Evolutionary conservation across 208 protist genomes (phyloP), one percentile per base, ranked within the genome.

Genomic region (Jaenimonas drosophilae): DNA sequence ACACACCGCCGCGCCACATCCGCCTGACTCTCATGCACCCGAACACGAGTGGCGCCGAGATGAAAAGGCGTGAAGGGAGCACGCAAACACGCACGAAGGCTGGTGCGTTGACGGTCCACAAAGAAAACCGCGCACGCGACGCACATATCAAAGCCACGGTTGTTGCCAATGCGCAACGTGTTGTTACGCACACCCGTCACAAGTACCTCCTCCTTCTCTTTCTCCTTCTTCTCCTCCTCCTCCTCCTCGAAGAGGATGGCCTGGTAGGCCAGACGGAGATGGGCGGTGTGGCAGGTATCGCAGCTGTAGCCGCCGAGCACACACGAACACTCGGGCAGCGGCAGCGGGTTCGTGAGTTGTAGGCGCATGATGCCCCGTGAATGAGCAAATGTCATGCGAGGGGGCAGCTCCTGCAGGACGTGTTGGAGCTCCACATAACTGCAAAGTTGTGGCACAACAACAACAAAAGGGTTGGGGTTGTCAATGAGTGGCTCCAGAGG

Each of bases 101-200:
- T 7, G 11, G 57, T 38, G 2, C 30, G 54, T 25, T 71, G 65
- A 19, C 44, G 32, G 1, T 39, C 33, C 32, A 69, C 79, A 20
- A 88, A 88, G 43, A 54, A 72, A 3, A 72, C 52, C 12, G 70
- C 78, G 49, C 73, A 88, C n/a, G 54, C 63, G 23, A 76, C 47
- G 48, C 78, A 88, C 43, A 82, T 62, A 48, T 88, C 73, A 27
- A 80, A 88, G 34, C 73, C 78, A 25, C 65, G 62, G 26, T 12
- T 29, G 31, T 17, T 30, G 17, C 7, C 3, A 32, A 31, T 36
- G 11, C 2, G 38, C 26, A 31, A 12, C 2, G 17, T 4, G 9
- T 36, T 27, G 19, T 16, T 37, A 17, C 7, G n/a, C 17, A 9
- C 23, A 14, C 9, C 21, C 27, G 32, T 4, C n/a, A 6, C 46